Evolutionary conservation across 805 yeast species (phyloP).

Genomic region (Yamadazyma insecticola): DNA sequence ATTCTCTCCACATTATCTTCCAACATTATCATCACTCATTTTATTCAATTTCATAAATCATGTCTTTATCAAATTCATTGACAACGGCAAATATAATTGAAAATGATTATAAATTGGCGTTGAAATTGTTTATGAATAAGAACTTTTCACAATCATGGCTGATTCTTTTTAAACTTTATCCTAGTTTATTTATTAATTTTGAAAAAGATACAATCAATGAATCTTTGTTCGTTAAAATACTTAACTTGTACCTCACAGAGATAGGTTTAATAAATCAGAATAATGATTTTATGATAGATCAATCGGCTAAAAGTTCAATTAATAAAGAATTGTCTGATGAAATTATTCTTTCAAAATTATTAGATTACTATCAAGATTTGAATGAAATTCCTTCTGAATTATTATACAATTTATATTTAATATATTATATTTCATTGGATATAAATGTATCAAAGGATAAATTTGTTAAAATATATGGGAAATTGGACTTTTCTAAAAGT

Average conservation of each 20-base stretch:
- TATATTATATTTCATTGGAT: constrained; percentile 23
- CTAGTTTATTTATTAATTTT: constrained; percentile 16
- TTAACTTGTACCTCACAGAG: constrained; percentile 32
- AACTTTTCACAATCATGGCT: constrained; percentile 29
- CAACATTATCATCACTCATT: too few relatives aligned
- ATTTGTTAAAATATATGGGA: constrained; percentile 8
- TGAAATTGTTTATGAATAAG: constrained; percentile 36
- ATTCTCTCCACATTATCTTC: too few relatives aligned
- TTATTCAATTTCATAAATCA: constrained; percentile 1
- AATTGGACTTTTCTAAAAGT: constrained; percentile 5
- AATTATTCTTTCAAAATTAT: constrained; percentile 14
- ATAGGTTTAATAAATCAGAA: constrained; percentile 19
- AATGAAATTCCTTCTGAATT: constrained; percentile 27
- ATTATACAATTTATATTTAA: constrained; percentile 26
- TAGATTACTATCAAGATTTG: constrained; percentile 15
- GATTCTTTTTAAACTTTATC: constrained; percentile 19
- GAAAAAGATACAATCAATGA: constrained; percentile 21
- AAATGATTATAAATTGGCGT: constrained; percentile 25
- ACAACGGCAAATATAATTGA: constrained; percentile 8
- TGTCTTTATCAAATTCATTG: constrained; percentile 5
- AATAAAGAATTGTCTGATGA: constrained; percentile 13
- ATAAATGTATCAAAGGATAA: constrained; percentile 7
- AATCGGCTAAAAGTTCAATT: constrained; percentile 10
- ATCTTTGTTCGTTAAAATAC: constrained; percentile 26
- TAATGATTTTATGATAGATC: constrained; percentile 6